These are phyloP conservation scores for Pseudonectria foliicola DNA, from an alignment of 2,329 filamentous ascomycete species.

Conservation along the genomic window DNA sequence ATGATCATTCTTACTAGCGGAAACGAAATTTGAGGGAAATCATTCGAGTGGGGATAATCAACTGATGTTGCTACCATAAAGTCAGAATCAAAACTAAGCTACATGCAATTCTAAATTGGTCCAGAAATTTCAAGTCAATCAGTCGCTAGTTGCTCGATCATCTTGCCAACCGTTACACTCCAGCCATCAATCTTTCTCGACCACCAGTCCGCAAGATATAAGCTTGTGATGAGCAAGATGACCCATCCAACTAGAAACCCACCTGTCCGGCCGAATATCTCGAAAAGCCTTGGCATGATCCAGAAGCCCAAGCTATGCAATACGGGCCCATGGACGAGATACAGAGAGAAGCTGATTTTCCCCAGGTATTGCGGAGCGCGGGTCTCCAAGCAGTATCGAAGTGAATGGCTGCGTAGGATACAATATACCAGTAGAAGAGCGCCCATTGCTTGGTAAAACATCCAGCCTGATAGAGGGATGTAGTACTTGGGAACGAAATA, in stretches of 20 bases:
- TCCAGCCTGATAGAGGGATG: slow-evolving; percentile 29
- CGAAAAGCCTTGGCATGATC: slow-evolving; percentile 38
- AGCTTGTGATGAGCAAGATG: slow-evolving; percentile 21
- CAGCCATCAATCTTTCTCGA: slow-evolving; percentile 29
- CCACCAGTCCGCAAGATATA: slow-evolving; percentile 31
- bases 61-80: too few species aligned
- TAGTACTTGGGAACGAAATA: slow-evolving; percentile 30
- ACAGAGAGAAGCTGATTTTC: slow-evolving; percentile 34
- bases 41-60: too few species aligned
- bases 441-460: slow-evolving; percentile 33
- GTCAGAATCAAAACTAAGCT: too few species aligned
- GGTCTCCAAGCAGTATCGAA: slow-evolving; percentile 24
- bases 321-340: slow-evolving; percentile 46
- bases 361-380: slow-evolving; percentile 30
- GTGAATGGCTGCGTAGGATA: slow-evolving; percentile 25
- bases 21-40: too few species aligned
- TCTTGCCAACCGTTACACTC: slow-evolving; percentile 31
- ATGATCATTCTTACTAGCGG: too few species aligned
- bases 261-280: slow-evolving; percentile 23
- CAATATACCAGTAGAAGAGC: slow-evolving; percentile 30
- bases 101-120: too few species aligned
- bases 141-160: slow-evolving; percentile 21
- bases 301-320: slow-evolving; percentile 54
- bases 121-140: slow-evolving; percentile 10
- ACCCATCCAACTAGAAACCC: slow-evolving; percentile 28